Evolutionary conservation across 2,329 filamentous ascomycete species (phyloP).

Genomic region (Pyrenochaeta sp.): DNA sequence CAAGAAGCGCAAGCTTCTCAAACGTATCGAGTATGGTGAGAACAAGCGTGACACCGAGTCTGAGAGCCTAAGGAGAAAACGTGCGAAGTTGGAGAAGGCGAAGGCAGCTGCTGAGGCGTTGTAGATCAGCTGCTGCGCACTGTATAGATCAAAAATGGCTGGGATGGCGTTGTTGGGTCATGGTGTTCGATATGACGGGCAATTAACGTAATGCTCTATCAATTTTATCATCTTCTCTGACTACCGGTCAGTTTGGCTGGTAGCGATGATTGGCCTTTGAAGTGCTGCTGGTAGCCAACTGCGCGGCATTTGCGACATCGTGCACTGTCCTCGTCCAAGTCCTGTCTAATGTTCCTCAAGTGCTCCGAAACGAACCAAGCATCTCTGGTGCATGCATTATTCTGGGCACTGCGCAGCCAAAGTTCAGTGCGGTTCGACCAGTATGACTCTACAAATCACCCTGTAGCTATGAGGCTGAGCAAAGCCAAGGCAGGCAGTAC

Average conservation of each 20-base stretch:
- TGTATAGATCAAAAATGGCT: constrained; percentile 17
- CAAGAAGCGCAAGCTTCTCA: constrained; percentile 96
- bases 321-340: too few species aligned
- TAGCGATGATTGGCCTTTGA: background rate
- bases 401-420: too few species aligned
- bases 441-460: too few species aligned
- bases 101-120: constrained; percentile 43
- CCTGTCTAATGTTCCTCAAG: too few species aligned
- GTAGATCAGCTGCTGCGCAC: constrained; percentile 4
- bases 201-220: constrained; percentile 6
- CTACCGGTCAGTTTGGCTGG: background rate
- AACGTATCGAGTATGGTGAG: constrained; percentile 97
- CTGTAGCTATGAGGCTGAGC: background rate
- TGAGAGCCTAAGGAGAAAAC: constrained; percentile 85
- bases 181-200: constrained; percentile 18
- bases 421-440: too few species aligned
- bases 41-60: constrained; percentile 92
- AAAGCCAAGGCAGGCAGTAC: background rate
- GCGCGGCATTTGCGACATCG: background rate
- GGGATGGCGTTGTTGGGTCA: constrained; percentile 19
- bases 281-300: background rate
- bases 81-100: constrained; percentile 81
- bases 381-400: too few species aligned
- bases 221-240: background rate
- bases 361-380: too few species aligned